These are phyloP conservation scores for Musa itinerans DNA, from an alignment of 176 grass and related monocot genomes.

Conservation along the genomic window DNA sequence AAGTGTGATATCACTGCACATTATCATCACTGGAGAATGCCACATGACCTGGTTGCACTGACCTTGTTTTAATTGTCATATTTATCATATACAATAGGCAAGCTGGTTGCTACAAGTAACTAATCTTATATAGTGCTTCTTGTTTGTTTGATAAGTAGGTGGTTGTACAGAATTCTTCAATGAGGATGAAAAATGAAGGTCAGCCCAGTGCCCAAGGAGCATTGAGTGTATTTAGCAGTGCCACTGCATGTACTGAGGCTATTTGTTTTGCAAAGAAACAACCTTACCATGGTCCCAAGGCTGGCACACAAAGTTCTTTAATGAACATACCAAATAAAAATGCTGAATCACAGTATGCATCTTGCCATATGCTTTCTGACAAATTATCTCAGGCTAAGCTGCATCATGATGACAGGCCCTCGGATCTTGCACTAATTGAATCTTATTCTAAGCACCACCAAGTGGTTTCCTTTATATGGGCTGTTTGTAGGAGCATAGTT, in stretches of 20 bases:
- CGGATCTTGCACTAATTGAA: slow-evolving; percentile 19
- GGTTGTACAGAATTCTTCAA: neutral
- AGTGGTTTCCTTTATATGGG: slow-evolving; percentile 77
- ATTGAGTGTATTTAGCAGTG: no score
- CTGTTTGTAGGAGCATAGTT: slow-evolving; percentile 55
- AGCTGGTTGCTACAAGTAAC: neutral
- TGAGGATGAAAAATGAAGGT: neutral
- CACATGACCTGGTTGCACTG: neutral
- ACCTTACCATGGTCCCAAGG: neutral
- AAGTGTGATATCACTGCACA: neutral
- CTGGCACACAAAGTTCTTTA: neutral
- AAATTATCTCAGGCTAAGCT: neutral
- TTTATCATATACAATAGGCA: neutral
- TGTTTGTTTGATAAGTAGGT: neutral
- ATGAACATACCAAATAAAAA: neutral
- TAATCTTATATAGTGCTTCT: neutral
- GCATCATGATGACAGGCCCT: neutral
- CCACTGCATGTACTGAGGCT: no score
- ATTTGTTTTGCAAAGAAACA: neutral
- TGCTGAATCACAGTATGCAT: neutral
- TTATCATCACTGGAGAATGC: no score
- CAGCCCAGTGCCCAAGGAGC: no score
- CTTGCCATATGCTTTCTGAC: neutral
- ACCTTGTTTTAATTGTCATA: neutral
- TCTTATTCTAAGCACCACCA: slow-evolving; percentile 58